Base-by-base conservation (phyloP, 2,329 filamentous ascomycete species). In the Ramichloridium luteum region DNA sequence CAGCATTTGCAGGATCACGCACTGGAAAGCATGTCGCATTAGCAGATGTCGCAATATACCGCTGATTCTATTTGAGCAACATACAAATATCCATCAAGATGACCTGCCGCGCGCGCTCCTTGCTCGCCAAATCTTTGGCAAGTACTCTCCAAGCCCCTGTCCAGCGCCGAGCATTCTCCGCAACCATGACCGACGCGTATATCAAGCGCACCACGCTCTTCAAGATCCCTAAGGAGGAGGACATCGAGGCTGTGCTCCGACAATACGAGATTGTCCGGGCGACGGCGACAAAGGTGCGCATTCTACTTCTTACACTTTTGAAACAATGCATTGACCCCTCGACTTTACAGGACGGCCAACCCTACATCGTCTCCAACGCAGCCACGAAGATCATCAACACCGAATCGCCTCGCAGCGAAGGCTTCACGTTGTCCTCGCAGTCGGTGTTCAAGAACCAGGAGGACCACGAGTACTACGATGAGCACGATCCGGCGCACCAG, bases 401-500 rank as follows among this genome's bases (percentile, higher is more conserved):
- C 10, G 36, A 34, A 4, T 48, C 45, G 13, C 61, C 68, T 12
- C 69, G 76, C 18, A 66, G 65, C 41, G 69, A 77, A 51, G 78
- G 77, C 27, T 80, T 67, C 58, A 81, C 74, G 4, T 49, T 82
- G 32, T 65, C 71, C 13, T 70, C 70, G 33, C 70, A 76, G 53
- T 74, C 69, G 20, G 67, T 72, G 32, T 83, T 83, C 50, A 65
- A 67, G 31, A 72, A 59, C 38, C 49, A 72, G 36, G 74, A 73
- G 11, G 78, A 81, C 51, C 74, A 81, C 67, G 61, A 70, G 41
- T 82, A 70, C 56, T 82, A 80, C 51, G 77, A 82, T 51, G 59
- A 62, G n/a, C 62, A 67, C 27, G 72, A 69, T 39, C 58, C 58
- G 40, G 70, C 70, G 13, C 72, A 76, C 43, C 59, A 57, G 37